Conservation (phyloP, 2,329 filamentous ascomycete genomes). For the Colletotrichum gloeosporioides region DNA sequence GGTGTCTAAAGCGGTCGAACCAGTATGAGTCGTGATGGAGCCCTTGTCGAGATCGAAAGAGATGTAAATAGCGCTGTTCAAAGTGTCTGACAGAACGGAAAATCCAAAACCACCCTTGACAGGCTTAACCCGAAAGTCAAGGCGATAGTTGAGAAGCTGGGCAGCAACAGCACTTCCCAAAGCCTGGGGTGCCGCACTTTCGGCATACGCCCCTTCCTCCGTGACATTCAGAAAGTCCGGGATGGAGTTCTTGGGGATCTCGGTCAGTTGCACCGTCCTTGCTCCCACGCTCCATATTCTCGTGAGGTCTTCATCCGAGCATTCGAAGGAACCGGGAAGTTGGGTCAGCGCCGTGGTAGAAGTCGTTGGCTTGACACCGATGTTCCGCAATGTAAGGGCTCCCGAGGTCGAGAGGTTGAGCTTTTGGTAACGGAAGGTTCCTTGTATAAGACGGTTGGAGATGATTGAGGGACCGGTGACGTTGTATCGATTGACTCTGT, state of each 20-base stretch:
- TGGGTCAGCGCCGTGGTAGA: slow-evolving; percentile 27
- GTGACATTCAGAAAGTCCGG: slow-evolving; percentile 32
- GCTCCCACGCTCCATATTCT: slow-evolving; percentile 35
- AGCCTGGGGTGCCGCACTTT: slow-evolving; percentile 30
- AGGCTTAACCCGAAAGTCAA: slow-evolving; percentile 32
- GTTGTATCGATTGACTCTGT: slow-evolving; percentile 38
- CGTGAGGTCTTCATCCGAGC: slow-evolving; percentile 31
- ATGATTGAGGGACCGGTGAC: slow-evolving; percentile 27
- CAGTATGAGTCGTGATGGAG: slow-evolving; percentile 19
- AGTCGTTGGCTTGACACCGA: slow-evolving; percentile 31
- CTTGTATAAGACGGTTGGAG: slow-evolving; percentile 38
- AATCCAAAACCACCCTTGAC: slow-evolving; percentile 32
- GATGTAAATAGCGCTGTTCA: slow-evolving; percentile 34
- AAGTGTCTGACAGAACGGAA: slow-evolving; percentile 32
- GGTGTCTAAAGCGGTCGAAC: slow-evolving; percentile 15
- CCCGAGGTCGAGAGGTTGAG: slow-evolving; percentile 36
- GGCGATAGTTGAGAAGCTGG: slow-evolving; percentile 25
- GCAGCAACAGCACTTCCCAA: slow-evolving; percentile 22
- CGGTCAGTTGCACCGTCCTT: slow-evolving; percentile 34
- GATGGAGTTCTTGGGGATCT: slow-evolving; percentile 29
- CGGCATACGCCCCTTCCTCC: slow-evolving; percentile 30
- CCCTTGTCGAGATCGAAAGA: slow-evolving; percentile 25
- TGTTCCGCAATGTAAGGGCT: slow-evolving; percentile 26
- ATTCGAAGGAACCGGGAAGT: slow-evolving; percentile 32
- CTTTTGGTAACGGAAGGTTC: slow-evolving; percentile 40